Evolutionary conservation across 2,329 filamentous ascomycete species (phyloP).

Genomic region (Emmonsiellopsis sp.): DNA sequence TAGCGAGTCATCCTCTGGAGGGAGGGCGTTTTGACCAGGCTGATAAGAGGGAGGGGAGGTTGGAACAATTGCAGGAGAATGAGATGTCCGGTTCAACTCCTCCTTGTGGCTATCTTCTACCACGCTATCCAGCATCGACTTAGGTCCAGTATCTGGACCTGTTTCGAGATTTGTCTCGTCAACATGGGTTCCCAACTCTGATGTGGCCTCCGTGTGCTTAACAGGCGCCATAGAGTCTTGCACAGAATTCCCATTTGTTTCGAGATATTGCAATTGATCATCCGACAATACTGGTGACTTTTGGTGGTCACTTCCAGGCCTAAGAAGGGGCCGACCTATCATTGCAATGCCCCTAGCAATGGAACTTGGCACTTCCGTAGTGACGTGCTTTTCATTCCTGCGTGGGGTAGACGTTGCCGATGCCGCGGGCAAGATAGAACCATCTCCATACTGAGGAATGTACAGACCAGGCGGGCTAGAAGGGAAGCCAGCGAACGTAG

Average conservation of each 20-base stretch:
- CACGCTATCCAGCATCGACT: not conserved
- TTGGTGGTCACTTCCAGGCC: not conserved
- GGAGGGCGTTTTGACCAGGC: not conserved
- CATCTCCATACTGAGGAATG: not conserved
- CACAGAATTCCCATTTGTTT: not conserved
- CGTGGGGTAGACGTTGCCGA: not conserved
- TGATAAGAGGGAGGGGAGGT: not conserved
- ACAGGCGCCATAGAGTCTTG: not conserved
- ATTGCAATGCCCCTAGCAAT: not conserved
- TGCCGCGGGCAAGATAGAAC: not conserved
- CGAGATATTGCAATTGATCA: not conserved
- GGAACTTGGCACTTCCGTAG: not conserved
- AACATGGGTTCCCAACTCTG: not conserved
- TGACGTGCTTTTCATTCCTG: not conserved
- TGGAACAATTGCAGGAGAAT: not conserved
- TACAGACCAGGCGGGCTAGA: constrained; percentile 10
- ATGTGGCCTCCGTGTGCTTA: not conserved
- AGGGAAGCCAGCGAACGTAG: constrained; percentile 9
- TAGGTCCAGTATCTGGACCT: not conserved
- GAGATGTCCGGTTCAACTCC: not conserved
- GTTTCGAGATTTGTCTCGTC: not conserved
- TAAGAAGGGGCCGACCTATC: not conserved
- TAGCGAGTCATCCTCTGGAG: not conserved
- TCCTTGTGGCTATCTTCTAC: not conserved
- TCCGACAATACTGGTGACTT: not conserved